Conservation (phyloP, 441 rosid genomes). For the Hura crepitans region DNA sequence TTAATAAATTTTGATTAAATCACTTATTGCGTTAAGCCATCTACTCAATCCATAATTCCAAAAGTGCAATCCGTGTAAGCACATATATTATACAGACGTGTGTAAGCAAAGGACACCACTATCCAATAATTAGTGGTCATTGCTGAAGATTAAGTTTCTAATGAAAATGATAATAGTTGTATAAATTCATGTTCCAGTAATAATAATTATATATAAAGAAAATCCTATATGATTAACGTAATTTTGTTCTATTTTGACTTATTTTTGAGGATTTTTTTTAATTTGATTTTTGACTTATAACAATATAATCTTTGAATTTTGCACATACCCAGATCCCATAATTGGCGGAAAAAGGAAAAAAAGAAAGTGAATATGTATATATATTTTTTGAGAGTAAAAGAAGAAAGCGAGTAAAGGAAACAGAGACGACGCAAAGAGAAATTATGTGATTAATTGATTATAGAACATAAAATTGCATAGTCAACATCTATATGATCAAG, state of each 20-base stretch:
- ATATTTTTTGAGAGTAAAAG: no score
- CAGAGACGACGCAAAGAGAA: not conserved
- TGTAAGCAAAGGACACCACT: slow-evolving; percentile 4
- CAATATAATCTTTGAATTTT: not conserved
- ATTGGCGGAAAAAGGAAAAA: not conserved
- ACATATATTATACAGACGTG: not conserved
- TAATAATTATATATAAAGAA: not conserved
- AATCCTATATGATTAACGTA: not conserved
- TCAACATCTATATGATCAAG: not conserved
- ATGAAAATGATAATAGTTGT: slow-evolving; percentile 11
- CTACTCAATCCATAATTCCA: not conserved
- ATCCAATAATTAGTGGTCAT: slow-evolving; percentile 19
- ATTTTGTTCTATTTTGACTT: not conserved
- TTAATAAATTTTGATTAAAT: no score
- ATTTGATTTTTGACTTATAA: not conserved
- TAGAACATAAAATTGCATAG: not conserved
- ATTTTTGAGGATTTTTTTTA: not conserved
- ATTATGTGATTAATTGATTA: not conserved
- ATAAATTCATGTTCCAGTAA: not conserved
- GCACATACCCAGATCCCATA: not conserved
- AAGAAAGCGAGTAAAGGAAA: not conserved
- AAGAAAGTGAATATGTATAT: no score
- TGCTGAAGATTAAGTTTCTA: not conserved
- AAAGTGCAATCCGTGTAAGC: slow-evolving; percentile 14
- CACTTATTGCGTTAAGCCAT: no score